Percentiles rank a stretch among this genome's conserved stretches.
phyloP scores from a whole-genome alignment of 1,284 basidiomycete genomes.

The Ceratobasidium sp. region DNA sequence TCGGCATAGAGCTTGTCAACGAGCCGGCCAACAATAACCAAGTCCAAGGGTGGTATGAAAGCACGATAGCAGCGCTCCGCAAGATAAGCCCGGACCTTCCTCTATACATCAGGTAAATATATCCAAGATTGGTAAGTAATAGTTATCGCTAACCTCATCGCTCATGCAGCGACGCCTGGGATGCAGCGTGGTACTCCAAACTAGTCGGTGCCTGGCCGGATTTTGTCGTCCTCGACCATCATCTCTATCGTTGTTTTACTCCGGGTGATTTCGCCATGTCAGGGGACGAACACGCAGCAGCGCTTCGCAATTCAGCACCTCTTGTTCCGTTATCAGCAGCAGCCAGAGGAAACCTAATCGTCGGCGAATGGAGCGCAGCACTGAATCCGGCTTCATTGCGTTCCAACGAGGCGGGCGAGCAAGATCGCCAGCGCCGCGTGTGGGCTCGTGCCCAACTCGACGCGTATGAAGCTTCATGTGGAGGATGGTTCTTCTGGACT shows the following conservation, averaged over 20 bases:
- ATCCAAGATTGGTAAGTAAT: neutral
- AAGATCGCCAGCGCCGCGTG: conserved; percentile 57
- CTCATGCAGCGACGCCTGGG: conserved; percentile 69
- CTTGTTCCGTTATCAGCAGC: conserved; percentile 55
- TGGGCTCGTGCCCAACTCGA: conserved; percentile 72
- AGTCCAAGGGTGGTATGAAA: conserved; percentile 69
- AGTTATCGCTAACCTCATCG: neutral
- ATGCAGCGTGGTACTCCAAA: conserved; percentile 67
- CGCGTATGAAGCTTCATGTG: conserved; percentile 68
- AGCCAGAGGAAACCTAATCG: conserved; percentile 66
- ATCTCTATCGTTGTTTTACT: conserved; percentile 85
- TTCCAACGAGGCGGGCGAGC: conserved; percentile 54
- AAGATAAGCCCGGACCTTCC: conserved; percentile 63
- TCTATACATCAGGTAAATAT: conserved; percentile 60
- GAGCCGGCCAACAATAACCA: conserved; percentile 68
- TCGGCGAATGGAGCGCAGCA: conserved; percentile 86
- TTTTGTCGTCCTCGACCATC: conserved; percentile 77
- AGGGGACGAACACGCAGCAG: conserved; percentile 63
- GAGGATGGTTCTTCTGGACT: conserved; percentile 89
- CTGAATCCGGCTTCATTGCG: conserved; percentile 70
- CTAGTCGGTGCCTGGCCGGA: conserved; percentile 56
- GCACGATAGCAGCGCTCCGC: conserved; percentile 64
- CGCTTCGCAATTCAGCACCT: conserved; percentile 55
- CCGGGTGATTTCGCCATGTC: conserved; percentile 60
- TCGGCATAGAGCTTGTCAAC: conserved; percentile 84